These are phyloP conservation scores for Neonectria hederae DNA, from an alignment of 2,329 filamentous ascomycete genomes.

Conservation along the genomic window DNA sequence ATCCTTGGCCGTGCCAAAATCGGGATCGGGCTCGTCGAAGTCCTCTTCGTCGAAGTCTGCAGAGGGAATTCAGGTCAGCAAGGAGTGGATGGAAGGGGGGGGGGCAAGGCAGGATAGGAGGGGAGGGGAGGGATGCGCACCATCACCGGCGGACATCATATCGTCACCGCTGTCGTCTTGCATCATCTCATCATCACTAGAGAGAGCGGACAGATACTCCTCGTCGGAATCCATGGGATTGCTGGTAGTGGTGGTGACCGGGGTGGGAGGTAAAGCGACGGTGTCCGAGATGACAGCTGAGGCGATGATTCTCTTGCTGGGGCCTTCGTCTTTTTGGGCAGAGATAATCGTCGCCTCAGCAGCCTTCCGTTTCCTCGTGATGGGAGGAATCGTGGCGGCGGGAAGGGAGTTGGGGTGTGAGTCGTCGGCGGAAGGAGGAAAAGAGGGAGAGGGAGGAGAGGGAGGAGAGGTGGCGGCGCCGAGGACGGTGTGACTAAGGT, in stretches of 20 bases:
- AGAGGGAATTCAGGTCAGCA: constrained; percentile 26
- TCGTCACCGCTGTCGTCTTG: constrained; percentile 83
- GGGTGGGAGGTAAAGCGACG: constrained; percentile 64
- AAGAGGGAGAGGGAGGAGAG: not conserved
- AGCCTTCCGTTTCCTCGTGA: constrained; percentile 69
- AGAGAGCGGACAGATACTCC: constrained; percentile 86
- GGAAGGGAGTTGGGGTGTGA: constrained; percentile 7
- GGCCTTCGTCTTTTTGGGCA: constrained; percentile 52
- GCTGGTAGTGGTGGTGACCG: constrained; percentile 62
- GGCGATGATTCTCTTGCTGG: constrained; percentile 66
- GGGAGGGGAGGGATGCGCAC: constrained; percentile 44
- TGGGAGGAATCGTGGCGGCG: constrained; percentile 66
- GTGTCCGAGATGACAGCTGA: constrained; percentile 55
- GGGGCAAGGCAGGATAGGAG: constrained; percentile 16
- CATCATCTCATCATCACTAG: constrained; percentile 77
- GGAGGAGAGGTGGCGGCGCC: constrained; percentile 20
- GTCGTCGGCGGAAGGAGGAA: not conserved
- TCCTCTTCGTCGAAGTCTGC: constrained; percentile 68
- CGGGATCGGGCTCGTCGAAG: constrained; percentile 65
- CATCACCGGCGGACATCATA: constrained; percentile 63
- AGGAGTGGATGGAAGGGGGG: constrained; percentile 14
- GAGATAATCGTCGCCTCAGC: constrained; percentile 70
- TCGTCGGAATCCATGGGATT: constrained; percentile 93
- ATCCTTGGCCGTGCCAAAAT: constrained; percentile 67
- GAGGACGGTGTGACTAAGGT: constrained; percentile 23